Evolutionary conservation across 1,139 yeast species (phyloP).

Genomic region (Yamadazyma epiphylla): DNA sequence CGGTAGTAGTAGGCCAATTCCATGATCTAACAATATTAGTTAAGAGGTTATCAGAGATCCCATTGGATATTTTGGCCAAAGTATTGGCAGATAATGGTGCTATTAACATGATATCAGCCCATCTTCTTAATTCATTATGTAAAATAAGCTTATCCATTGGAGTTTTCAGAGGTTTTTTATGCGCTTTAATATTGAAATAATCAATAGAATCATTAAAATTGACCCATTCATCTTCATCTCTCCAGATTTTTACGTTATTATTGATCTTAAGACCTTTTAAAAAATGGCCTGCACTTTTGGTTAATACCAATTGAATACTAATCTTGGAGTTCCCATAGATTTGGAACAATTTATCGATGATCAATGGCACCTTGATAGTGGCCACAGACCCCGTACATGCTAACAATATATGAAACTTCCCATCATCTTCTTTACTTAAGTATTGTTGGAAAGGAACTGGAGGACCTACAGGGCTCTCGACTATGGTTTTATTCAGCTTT

Average conservation of each 20-base stretch:
- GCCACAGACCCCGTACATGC: conserved; percentile 98
- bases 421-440: conserved; percentile 68
- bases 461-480: conserved; percentile 59
- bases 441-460: conserved; percentile 73
- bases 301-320: conserved; percentile 81
- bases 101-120: conserved; percentile 92
- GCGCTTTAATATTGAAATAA: conserved; percentile 7
- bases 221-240: conserved; percentile 91
- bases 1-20: conserved; percentile 52
- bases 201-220: conserved; percentile 40
- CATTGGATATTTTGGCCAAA: conserved; percentile 84
- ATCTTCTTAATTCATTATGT: conserved; percentile 83
- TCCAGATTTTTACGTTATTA: conserved; percentile 83
- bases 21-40: conserved; percentile 86
- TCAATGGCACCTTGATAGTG: conserved; percentile 84
- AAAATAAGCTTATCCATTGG: conserved; percentile 51
- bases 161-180: conserved; percentile 28
- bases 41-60: conserved; percentile 83
- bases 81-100: conserved; percentile 96
- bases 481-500: conserved; percentile 32
- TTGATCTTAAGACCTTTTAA: conserved; percentile 75
- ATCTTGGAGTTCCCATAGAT: conserved; percentile 67
- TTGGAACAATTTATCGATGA: conserved; percentile 77
- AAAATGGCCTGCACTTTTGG: conserved; percentile 81
- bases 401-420: conserved; percentile 77